Evolutionary conservation across 139 green algal genomes (phyloP).

Genomic region (Micractinium conductrix): DNA sequence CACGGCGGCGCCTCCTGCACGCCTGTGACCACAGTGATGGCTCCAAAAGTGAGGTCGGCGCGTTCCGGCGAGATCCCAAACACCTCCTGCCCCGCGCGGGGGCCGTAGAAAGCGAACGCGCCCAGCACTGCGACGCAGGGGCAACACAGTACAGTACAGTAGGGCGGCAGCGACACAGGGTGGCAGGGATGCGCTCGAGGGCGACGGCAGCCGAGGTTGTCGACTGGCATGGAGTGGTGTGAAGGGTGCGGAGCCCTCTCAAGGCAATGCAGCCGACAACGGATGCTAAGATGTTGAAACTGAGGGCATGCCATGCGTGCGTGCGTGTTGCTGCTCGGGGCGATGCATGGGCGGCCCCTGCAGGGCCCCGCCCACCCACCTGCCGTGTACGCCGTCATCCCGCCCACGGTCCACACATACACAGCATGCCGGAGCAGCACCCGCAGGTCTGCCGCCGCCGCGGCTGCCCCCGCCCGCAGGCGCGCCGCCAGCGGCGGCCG

Average conservation of each 20-base stretch:
- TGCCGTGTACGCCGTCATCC: constrained; percentile 76
- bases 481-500: background rate
- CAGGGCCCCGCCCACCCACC: too few relatives aligned
- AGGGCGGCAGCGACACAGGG: too few relatives aligned
- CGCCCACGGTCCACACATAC: constrained; percentile 37
- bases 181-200: too few relatives aligned
- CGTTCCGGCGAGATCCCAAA: constrained; percentile 60
- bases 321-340: too few relatives aligned
- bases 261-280: too few relatives aligned
- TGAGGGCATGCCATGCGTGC: too few relatives aligned
- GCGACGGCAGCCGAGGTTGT: too few relatives aligned
- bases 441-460: background rate
- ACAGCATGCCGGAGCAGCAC: constrained; percentile 1
- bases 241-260: too few relatives aligned
- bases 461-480: background rate
- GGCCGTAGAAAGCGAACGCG: constrained; percentile 84
- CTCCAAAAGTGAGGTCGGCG: constrained; percentile 89
- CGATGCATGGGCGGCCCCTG: too few relatives aligned
- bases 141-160: too few relatives aligned
- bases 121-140: constrained; percentile 87
- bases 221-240: too few relatives aligned
- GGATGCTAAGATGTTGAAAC: too few relatives aligned
- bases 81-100: constrained; percentile 66
- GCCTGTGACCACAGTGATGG: constrained; percentile 86
- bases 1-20: background rate